A percentile compares a stretch with the other conserved stretches of the same genome.
Conservation (phyloP, 345 rosid genomes). For the sweet orange (Citrus sinensis) region DNA sequence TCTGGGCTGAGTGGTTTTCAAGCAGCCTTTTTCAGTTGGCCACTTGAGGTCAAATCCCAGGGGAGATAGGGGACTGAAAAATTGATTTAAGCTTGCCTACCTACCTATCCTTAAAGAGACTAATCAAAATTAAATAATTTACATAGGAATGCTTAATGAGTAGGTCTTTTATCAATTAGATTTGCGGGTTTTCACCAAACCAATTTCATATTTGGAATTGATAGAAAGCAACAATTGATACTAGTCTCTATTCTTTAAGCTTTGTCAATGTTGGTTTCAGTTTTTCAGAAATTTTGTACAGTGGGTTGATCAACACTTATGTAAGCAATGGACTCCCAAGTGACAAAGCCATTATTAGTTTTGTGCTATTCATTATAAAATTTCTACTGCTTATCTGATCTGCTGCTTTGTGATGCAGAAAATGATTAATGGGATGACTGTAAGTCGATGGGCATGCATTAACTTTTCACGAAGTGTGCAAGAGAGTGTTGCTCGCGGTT, state of each 20-base stretch:
- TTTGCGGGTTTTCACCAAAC: background rate
- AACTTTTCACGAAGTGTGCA: constrained; percentile 95
- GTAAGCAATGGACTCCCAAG: background rate
- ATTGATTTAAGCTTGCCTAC: too few species aligned
- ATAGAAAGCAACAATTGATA: background rate
- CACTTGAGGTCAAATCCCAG: too few species aligned
- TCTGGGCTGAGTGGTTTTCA: too few species aligned
- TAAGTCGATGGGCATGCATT: constrained; percentile 93
- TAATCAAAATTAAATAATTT: background rate
- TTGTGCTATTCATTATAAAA: background rate
- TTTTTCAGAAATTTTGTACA: background rate
- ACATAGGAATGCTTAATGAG: background rate
- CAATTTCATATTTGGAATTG: background rate
- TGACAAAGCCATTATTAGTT: background rate
- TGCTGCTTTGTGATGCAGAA: constrained; percentile 42
- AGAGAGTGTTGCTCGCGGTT: constrained; percentile 88
- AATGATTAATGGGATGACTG: constrained; percentile 98
- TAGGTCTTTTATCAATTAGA: background rate
- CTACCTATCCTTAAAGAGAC: background rate
- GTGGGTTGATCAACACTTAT: background rate
- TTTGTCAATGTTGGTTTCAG: background rate
- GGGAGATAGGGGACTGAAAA: too few species aligned
- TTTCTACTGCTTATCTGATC: constrained; percentile 12
- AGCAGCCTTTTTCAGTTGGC: too few species aligned
- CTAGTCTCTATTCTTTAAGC: background rate